phyloP scores from a whole-genome alignment of 805 yeast genomes.

The Blastobotrys attinorum region DNA sequence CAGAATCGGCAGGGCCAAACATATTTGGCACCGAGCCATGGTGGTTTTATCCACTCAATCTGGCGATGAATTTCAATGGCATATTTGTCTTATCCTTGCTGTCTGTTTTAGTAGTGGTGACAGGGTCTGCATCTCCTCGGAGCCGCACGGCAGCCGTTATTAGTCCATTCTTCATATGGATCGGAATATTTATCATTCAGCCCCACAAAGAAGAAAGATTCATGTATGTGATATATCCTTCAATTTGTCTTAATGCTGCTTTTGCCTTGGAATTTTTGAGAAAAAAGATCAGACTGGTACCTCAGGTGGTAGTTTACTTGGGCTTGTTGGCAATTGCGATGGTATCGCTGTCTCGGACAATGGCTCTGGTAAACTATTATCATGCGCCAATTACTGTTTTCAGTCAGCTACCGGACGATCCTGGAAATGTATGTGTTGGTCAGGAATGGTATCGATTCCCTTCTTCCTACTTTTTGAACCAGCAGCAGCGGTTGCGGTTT shows the following conservation, averaged over 20 bases:
- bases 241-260: conserved; percentile 57
- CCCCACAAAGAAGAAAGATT: conserved; percentile 95
- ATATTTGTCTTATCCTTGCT: conserved; percentile 24
- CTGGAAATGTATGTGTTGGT: conserved; percentile 71
- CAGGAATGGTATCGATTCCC: conserved; percentile 95
- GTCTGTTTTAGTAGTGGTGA: conserved; percentile 6
- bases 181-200: conserved; percentile 54
- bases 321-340: conserved; percentile 14
- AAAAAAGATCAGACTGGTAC: conserved; percentile 3
- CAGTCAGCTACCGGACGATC: conserved; percentile 25
- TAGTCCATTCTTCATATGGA: conserved; percentile 59
- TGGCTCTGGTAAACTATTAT: conserved; percentile 58
- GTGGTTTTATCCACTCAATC: conserved; percentile 58
- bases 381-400: conserved; percentile 64
- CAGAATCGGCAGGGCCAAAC: conserved; percentile 72
- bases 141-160: conserved; percentile 18
- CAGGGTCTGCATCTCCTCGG: too few relatives aligned
- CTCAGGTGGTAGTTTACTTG: conserved; percentile 5
- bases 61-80: conserved; percentile 66
- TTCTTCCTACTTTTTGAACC: conserved; percentile 72
- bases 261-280: conserved; percentile 30
- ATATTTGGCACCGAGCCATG: conserved; percentile 85
- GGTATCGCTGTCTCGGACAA: conserved; percentile 43
- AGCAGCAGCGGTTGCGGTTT: conserved; percentile 55
- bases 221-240: conserved; percentile 74